phyloP scores from a whole-genome alignment of 306 rosid genomes.

The Cotoneaster glaucophyllus region DNA sequence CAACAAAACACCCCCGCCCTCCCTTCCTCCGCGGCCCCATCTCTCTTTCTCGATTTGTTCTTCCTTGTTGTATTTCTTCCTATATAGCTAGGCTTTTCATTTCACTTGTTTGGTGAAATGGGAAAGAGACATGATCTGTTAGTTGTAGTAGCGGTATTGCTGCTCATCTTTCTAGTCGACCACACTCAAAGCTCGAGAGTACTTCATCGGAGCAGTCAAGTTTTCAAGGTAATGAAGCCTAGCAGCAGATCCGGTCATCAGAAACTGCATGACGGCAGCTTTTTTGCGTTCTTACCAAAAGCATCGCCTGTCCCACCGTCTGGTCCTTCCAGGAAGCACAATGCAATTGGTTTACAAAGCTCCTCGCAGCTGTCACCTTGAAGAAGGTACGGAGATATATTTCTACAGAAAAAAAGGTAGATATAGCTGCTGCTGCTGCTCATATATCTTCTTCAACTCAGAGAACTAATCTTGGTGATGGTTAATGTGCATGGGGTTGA shows the following conservation, averaged over 20 bases:
- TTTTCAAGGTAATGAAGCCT: slow-evolving; percentile 32
- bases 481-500: neutral
- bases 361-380: slow-evolving; percentile 38
- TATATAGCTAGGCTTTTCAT: neutral
- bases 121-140: slow-evolving; percentile 23
- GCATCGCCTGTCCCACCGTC: slow-evolving; percentile 65
- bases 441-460: neutral
- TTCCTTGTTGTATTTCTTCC: neutral
- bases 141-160: slow-evolving; percentile 4
- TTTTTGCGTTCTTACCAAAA: slow-evolving; percentile 60
- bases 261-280: slow-evolving; percentile 11
- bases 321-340: slow-evolving; percentile 83
- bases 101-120: slow-evolving; percentile 29
- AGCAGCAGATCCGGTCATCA: slow-evolving; percentile 18
- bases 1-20: neutral
- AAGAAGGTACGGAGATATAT: neutral
- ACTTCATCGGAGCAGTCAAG: neutral
- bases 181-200: slow-evolving; percentile 27
- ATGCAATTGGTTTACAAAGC: slow-evolving; percentile 46
- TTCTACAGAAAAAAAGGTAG: neutral
- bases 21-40: neutral
- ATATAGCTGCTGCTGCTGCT: neutral
- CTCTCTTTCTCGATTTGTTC: neutral
- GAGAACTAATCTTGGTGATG: neutral
- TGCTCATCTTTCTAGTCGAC: slow-evolving; percentile 28